A percentile compares a stretch with the other conserved stretches of the same genome.
Conservation (phyloP, 2,329 filamentous ascomycete species). For the Drechmeria coniospora region DNA sequence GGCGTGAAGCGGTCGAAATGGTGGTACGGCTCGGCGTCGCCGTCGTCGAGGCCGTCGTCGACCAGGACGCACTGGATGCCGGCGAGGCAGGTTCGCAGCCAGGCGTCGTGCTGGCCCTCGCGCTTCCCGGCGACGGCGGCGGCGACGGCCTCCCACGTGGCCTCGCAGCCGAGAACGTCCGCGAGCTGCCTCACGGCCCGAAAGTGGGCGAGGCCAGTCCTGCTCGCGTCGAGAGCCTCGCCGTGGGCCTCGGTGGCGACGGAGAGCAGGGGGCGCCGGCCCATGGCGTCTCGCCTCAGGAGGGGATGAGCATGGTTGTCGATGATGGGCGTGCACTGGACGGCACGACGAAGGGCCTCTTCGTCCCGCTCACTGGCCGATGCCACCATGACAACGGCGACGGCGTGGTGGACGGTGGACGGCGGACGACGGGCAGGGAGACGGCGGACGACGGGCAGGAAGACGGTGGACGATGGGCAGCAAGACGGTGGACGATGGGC, state of each 20-base stretch:
- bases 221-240: constrained; percentile 46
- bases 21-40: constrained; percentile 39
- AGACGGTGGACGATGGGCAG: too few species aligned
- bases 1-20: constrained; percentile 53
- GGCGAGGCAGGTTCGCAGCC: constrained; percentile 48
- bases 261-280: constrained; percentile 34
- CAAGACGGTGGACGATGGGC: too few species aligned
- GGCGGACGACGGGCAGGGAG: too few species aligned
- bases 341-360: constrained; percentile 19
- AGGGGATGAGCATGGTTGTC: constrained; percentile 62
- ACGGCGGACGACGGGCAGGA: too few species aligned
- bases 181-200: constrained; percentile 56
- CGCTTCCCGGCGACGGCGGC: constrained; percentile 26
- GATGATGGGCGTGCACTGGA: constrained; percentile 46
- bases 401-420: too few species aligned
- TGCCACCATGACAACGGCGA: too few species aligned
- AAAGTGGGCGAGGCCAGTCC: constrained; percentile 50
- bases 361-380: constrained; percentile 2
- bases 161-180: constrained; percentile 44
- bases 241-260: constrained; percentile 62
- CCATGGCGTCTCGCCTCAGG: constrained; percentile 33
- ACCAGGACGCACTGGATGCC: constrained; percentile 62
- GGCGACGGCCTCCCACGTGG: constrained; percentile 42
- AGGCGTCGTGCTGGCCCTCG: constrained; percentile 31
- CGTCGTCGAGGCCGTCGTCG: constrained; percentile 56